Conservation (phyloP, 148 eudicot genomes). For the Camellia japonica region DNA sequence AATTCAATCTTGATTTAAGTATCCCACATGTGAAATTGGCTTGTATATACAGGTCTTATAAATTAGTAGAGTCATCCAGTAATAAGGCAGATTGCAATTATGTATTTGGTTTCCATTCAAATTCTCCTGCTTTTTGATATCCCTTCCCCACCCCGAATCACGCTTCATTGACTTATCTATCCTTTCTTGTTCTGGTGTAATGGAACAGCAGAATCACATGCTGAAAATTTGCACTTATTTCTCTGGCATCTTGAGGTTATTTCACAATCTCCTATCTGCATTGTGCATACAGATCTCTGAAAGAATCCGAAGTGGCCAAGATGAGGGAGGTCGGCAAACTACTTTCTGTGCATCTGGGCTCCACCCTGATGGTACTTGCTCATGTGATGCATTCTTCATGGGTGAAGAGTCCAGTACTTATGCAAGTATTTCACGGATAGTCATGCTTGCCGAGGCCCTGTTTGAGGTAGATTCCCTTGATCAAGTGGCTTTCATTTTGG, state of each 20-base stretch:
- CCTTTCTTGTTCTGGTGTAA: background rate
- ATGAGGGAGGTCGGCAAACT: conserved; percentile 31
- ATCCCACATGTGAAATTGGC: background rate
- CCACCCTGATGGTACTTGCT: conserved; percentile 57
- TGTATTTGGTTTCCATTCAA: background rate
- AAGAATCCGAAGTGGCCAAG: conserved; percentile 37
- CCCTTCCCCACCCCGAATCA: background rate
- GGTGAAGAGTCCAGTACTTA: conserved; percentile 45
- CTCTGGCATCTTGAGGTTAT: background rate
- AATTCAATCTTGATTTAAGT: background rate
- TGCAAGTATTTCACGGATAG: conserved; percentile 55
- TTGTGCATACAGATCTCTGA: conserved; percentile 36
- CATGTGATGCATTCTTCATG: conserved; percentile 32
- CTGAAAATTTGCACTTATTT: background rate
- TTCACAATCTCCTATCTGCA: background rate
- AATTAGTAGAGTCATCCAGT: background rate
- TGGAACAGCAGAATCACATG: background rate
- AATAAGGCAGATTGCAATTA: background rate
- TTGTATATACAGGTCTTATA: background rate
- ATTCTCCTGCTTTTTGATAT: background rate
- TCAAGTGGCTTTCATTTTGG: background rate
- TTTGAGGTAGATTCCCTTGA: conserved; percentile 44
- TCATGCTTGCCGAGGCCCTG: conserved; percentile 62
- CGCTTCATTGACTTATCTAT: background rate
- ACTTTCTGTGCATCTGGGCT: conserved; percentile 44